Base-by-base conservation (phyloP, 345 rosid species). In the Populus nigra region DNA sequence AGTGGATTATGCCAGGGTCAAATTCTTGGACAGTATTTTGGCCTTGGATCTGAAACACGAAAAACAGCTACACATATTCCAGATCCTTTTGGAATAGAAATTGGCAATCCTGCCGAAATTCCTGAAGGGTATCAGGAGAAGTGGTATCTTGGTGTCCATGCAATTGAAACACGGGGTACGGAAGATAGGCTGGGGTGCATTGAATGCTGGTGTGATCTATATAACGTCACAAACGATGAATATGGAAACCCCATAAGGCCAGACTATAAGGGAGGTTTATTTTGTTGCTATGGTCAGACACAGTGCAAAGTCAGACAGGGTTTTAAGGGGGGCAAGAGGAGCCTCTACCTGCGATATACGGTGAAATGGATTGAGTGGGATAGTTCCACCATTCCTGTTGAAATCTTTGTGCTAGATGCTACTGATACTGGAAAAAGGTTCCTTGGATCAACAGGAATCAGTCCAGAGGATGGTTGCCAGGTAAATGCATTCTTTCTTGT, bases 41-140 rank as follows among this genome's bases (percentile, higher is more conserved):
- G 99, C 8, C 86, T 88, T 68, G 98, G 99, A 33, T 93, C 99
- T 20, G 99, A 95, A 80, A 93, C 98, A 3, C 78, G 99, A 23
- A 85, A 74, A 77, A 93, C 99, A 1, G 84, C 72, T 0, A 90
- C 94, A 7, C 65, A 80, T 71, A 61, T 93, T 75, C 99, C 98
- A 7, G 94, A 92, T 80, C 98, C 98, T 75, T 93, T 84, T 43
- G 99, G 96, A 2, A 86, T 95, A 57, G 93, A 91, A 77, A 67
- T 93, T 49, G 94, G 89, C 36, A 90, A 89, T 73, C 96, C 92
- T 13, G 82, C 79, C 7, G 92, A 87, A 65, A 86, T 77, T 65
- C 97, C 99, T 68, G 80, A 78, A 10, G 99, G 97, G 13, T 87
- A 83, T 68, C 89, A 89, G 77, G 92, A 91, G 81, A 76, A 68